Conservation (phyloP, 208 protist species). For the Dictyostelium gargantuum region DNA sequence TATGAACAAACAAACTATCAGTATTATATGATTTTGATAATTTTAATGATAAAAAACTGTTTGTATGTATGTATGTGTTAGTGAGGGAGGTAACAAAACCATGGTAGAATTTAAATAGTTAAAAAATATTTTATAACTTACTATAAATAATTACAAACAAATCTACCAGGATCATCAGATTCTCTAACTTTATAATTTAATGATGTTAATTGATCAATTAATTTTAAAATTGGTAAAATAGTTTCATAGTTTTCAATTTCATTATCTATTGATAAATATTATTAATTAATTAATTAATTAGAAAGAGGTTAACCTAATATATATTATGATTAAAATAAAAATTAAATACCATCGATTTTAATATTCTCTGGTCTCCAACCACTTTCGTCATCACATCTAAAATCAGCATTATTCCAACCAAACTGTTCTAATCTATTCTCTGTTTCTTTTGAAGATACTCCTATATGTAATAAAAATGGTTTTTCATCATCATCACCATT, state of each 20-base stretch:
- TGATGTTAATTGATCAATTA: not conserved
- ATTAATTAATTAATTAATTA: too few relatives aligned
- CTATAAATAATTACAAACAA: slow-evolving; percentile 61
- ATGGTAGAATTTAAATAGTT: too few relatives aligned
- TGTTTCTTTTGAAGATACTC: not conserved
- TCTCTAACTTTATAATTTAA: not conserved
- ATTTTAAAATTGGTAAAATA: not conserved
- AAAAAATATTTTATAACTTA: too few relatives aligned
- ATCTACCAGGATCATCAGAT: slow-evolving; percentile 45
- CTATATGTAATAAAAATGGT: not conserved
- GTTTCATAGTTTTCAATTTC: not conserved
- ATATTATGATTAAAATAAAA: too few relatives aligned
- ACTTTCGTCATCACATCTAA: not conserved
- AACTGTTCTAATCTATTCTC: not conserved
- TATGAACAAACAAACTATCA: slow-evolving; percentile 1
- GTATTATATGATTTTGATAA: not conserved
- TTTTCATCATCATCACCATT: too few relatives aligned
- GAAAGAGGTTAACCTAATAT: too few relatives aligned
- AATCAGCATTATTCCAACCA: slow-evolving; percentile 16
- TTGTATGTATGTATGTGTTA: not conserved
- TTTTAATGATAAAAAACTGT: slow-evolving; percentile 14
- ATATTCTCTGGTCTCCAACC: not conserved
- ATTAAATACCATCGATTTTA: not conserved
- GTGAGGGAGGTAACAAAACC: too few relatives aligned
- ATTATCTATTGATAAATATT: not conserved